These are phyloP conservation scores for Candida rishiriensis DNA, from an alignment of 805 yeast genomes.

Conservation along the genomic window DNA sequence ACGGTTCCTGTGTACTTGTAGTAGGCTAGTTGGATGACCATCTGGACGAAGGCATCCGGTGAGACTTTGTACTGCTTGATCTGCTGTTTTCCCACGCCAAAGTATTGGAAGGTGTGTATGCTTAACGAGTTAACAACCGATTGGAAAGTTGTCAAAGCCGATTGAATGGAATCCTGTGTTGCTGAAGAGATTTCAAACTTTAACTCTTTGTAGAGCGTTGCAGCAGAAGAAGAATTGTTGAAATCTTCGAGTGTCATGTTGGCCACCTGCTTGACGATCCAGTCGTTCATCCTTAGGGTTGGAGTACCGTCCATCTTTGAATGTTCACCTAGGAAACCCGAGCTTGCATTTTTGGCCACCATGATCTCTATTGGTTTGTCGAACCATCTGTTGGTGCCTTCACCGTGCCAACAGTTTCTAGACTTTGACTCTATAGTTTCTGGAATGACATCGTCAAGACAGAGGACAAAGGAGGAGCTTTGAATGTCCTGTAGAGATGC, in stretches of 20 bases:
- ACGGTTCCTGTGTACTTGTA: constrained; percentile 74
- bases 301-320: constrained; percentile 98
- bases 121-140: constrained; percentile 58
- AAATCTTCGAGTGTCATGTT: constrained; percentile 21
- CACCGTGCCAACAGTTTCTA: constrained; percentile 90
- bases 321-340: constrained; percentile 95
- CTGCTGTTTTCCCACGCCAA: constrained; percentile 79
- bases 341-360: constrained; percentile 74
- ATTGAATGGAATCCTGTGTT: constrained; percentile 45
- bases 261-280: constrained; percentile 55
- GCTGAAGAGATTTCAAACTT: constrained; percentile 56
- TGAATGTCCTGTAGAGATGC: constrained; percentile 63
- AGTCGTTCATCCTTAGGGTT: constrained; percentile 81
- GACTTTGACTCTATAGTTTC: constrained; percentile 79
- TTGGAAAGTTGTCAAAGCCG: constrained; percentile 55
- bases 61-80: constrained; percentile 82
- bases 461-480: constrained; percentile 73
- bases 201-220: constrained; percentile 27
- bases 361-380: constrained; percentile 90
- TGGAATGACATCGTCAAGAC: constrained; percentile 72
- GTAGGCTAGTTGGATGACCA: constrained; percentile 87
- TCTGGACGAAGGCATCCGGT: constrained; percentile 92
- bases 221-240: constrained; percentile 3
- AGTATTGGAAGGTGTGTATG: constrained; percentile 72
- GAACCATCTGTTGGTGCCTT: constrained; percentile 83